A percentile compares a stretch with the other conserved stretches of the same genome.
These are phyloP conservation scores for Pyropia yezoensis DNA, from an alignment of 23 red algal genomes.

Conservation along the genomic window DNA sequence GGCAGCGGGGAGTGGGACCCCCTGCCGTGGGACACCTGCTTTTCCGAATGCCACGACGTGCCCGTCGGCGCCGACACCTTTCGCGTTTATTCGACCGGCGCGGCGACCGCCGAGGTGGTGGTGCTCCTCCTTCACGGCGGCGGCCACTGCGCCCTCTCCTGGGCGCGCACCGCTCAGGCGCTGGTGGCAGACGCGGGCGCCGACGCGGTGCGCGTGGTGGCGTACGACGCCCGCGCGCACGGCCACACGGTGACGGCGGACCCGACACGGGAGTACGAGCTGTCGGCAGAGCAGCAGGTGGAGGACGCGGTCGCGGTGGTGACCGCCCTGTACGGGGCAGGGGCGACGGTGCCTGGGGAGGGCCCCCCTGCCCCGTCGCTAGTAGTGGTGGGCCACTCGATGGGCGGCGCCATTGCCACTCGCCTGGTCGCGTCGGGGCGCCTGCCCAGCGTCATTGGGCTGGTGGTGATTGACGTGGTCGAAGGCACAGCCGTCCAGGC, in stretches of 20 bases:
- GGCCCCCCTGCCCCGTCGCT: constrained; percentile 18
- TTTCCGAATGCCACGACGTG: too few relatives aligned
- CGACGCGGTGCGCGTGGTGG: constrained; percentile 23
- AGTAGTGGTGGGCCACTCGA: constrained; percentile 80
- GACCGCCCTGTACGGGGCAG: constrained; percentile 18
- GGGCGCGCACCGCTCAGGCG: constrained; percentile 13
- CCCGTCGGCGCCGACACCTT: not conserved
- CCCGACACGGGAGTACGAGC: constrained; percentile 28
- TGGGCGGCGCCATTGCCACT: constrained; percentile 92
- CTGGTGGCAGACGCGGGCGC: constrained; percentile 14
- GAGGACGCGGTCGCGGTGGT: constrained; percentile 63
- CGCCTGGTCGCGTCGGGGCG: constrained; percentile 30
- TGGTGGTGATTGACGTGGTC: constrained; percentile 94
- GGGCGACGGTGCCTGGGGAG: not conserved
- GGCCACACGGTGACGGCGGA: constrained; percentile 46
- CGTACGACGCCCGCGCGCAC: constrained; percentile 93
- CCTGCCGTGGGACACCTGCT: too few relatives aligned
- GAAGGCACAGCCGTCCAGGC: constrained; percentile 85
- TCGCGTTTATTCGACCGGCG: constrained; percentile 38
- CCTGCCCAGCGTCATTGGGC: constrained; percentile 26
- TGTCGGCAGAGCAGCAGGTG: constrained; percentile 60
- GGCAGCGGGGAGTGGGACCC: too few relatives aligned
- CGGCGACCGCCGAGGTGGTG: constrained; percentile 8
- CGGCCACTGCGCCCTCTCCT: constrained; percentile 78
- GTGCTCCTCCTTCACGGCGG: constrained; percentile 85